A percentile compares a stretch with the other conserved stretches of the same genome.
These are phyloP conservation scores for Gentiana macrophylla DNA, from an alignment of 257 asterid species.

Conservation along the genomic window DNA sequence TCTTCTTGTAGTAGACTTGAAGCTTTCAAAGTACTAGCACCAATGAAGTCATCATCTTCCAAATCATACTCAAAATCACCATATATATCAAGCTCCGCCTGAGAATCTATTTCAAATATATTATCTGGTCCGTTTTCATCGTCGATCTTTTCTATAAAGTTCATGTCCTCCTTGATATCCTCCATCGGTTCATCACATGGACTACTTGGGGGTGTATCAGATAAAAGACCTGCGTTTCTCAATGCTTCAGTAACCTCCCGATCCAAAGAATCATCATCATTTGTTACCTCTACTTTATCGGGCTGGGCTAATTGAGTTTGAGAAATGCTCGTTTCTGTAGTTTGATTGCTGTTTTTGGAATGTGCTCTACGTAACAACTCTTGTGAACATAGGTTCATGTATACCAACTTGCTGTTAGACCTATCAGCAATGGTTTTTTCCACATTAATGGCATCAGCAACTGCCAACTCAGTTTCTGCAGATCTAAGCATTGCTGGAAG, in stretches of 20 bases:
- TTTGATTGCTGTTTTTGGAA: conserved; percentile 16
- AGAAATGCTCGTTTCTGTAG: conserved; percentile 29
- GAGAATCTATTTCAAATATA: conserved; percentile 58
- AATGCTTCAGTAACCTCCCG: conserved; percentile 64
- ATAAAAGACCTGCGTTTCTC: conserved; percentile 70
- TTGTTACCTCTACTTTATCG: conserved; percentile 24
- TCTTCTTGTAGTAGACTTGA: conserved; percentile 43
- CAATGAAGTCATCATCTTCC: conserved; percentile 81
- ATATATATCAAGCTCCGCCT: conserved; percentile 77
- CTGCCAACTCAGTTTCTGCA: conserved; percentile 93
- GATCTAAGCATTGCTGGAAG: conserved; percentile 36
- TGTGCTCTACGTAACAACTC: conserved; percentile 65
- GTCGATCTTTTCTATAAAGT: conserved; percentile 26
- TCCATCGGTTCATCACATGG: conserved; percentile 34
- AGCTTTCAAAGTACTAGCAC: conserved; percentile 40
- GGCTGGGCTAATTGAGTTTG: conserved; percentile 28
- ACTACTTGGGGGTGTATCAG: conserved; percentile 91
- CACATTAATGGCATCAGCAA: conserved; percentile 89
- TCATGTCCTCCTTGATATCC: conserved; percentile 22
- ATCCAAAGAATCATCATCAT: conserved; percentile 23
- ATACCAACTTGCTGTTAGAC: conserved; percentile 90
- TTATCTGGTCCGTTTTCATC: conserved; percentile 60
- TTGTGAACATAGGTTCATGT: conserved; percentile 81
- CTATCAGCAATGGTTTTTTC: conserved; percentile 77
- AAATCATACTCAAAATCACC: conserved; percentile 91